Evolutionary conservation across 2,329 filamentous ascomycete species (phyloP), one percentile per base, ranked within the genome.

Genomic region (Pseudogymnoascus sp.): DNA sequence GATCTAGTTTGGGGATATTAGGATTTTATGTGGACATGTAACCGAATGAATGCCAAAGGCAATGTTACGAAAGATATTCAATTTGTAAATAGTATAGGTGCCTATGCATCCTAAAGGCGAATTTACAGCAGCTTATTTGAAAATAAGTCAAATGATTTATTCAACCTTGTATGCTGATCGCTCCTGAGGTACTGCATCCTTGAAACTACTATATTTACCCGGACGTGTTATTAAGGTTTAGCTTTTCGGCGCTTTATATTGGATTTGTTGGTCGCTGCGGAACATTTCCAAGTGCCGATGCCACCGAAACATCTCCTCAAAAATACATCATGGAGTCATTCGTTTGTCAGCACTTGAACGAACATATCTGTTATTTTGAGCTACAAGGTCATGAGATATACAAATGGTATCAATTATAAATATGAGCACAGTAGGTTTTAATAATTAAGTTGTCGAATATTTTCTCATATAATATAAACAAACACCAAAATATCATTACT

Each of bases 1-100:
- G 25, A 30, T 54, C 43, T 54, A 54, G 25, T 54, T 54, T 54
- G 43, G 43, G 43, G 43, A 18, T 33, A 25, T 54, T 54, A 54
- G 30, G 43, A 18, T 54, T 54, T 54, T 54, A 54, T 18, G 43
- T 30, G 5, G 25, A 54, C 25, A 54, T 54, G 43, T 18, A 4
- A 33, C n/a, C 22, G 18, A 16, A 54, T 54, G 25, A 54, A 33
- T 54, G 25, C 43, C 43, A 2, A 33, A 54, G 25, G 25, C 25
- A 54, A 54, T 54, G n/a, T 54, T 54, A 33, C 4, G 43, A 54
- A 18, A 54, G 11, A 33, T 54, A 54, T 33, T 8, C 25, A 4
- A 12, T 33, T 33, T 16, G 5, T 47, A 16, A 47, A 47, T 47
- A 28, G 12, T 6, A 7, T 4, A 25, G 11, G 14, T 7, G 1